Percentiles rank a stretch among this genome's conserved stretches.
phyloP scores from a whole-genome alignment of 2,329 filamentous ascomycete genomes.

The Byssothecium circinans region DNA sequence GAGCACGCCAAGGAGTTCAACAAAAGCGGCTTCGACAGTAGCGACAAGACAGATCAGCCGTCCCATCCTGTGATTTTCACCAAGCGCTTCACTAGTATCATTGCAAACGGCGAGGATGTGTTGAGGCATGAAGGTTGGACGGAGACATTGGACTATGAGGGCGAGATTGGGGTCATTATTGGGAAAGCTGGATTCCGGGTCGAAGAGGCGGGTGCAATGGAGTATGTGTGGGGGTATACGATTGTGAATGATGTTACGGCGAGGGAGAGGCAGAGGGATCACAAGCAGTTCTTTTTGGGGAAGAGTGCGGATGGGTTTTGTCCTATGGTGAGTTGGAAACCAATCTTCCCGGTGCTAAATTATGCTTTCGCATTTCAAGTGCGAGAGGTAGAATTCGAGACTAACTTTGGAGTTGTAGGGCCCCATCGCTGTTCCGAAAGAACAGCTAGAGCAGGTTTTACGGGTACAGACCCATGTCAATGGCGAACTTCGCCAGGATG shows the following conservation, averaged over 20 bases:
- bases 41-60: constrained; percentile 56
- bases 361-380: not conserved
- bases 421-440: constrained; percentile 54
- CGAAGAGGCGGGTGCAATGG: constrained; percentile 49
- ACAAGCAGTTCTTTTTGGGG: constrained; percentile 63
- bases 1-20: constrained; percentile 63
- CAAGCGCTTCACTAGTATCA: constrained; percentile 57
- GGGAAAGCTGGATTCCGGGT: constrained; percentile 53
- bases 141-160: constrained; percentile 57
- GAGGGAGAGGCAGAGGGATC: constrained; percentile 36
- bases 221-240: constrained; percentile 60
- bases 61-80: constrained; percentile 61
- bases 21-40: constrained; percentile 57
- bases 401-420: constrained; percentile 37
- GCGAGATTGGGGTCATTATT: constrained; percentile 60
- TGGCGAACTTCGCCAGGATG: constrained; percentile 51
- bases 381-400: not conserved
- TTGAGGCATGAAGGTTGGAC: constrained; percentile 53
- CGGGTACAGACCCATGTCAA: constrained; percentile 52
- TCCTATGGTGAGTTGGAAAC: constrained; percentile 49
- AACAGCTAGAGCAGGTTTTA: constrained; percentile 49
- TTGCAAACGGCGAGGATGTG: constrained; percentile 53
- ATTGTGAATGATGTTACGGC: constrained; percentile 49
- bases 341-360: not conserved
- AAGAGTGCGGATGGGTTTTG: constrained; percentile 60